A percentile compares a stretch with the other conserved stretches of the same genome.
These are phyloP conservation scores for Puccinia coronata DNA, from an alignment of 1,284 basidiomycete species.

Conservation along the genomic window DNA sequence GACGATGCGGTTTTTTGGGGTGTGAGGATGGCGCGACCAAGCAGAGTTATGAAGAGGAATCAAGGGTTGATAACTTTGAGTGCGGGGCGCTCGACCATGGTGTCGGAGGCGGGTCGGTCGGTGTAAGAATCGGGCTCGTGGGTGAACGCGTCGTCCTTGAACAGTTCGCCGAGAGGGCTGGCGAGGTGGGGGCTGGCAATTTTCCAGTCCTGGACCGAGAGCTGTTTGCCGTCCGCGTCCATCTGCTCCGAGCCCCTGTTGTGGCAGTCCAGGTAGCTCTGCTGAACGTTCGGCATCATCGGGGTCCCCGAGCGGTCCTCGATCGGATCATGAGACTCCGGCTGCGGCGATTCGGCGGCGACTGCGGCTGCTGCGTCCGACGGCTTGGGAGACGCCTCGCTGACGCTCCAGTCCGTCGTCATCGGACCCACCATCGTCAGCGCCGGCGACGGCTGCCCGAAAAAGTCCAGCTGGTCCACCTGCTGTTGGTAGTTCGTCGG, in stretches of 20 bases:
- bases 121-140: neutral
- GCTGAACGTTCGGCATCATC: constrained; percentile 15
- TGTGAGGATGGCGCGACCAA: neutral
- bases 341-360: neutral
- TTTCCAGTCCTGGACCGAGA: constrained; percentile 2
- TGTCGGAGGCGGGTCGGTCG: neutral
- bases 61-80: constrained; percentile 16
- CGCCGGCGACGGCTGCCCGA: constrained; percentile 3
- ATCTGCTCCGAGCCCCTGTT: neutral
- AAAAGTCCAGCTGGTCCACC: constrained; percentile 15
- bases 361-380: neutral
- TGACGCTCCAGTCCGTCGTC: constrained; percentile 6
- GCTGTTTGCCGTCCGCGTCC: too few species aligned
- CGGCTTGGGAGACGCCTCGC: neutral
- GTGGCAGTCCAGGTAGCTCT: constrained; percentile 24
- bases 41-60: neutral
- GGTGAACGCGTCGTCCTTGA: neutral
- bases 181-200: neutral
- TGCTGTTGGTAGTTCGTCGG: constrained; percentile 3
- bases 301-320: constrained; percentile 8
- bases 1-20: neutral
- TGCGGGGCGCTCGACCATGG: neutral
- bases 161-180: constrained; percentile 9
- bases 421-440: neutral
- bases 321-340: neutral